Percentiles rank a stretch among this genome's conserved stretches.
Evolutionary conservation across 495 filamentous ascomycete genomes (phyloP).

Genomic region (Tuber borchii): DNA sequence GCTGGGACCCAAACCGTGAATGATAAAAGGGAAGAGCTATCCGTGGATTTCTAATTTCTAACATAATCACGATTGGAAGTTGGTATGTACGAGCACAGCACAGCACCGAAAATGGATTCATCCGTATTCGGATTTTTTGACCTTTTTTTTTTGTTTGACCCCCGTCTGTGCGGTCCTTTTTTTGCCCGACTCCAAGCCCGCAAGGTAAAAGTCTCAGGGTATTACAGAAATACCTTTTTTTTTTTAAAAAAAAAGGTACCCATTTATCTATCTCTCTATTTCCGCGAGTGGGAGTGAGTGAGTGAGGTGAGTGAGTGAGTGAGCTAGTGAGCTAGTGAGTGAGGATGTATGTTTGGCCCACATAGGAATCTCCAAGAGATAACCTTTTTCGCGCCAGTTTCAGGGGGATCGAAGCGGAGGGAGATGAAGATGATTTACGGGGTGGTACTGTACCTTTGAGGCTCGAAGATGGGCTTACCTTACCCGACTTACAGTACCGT

Average conservation of each 20-base stretch:
- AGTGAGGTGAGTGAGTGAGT: too few species aligned
- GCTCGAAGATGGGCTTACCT: neutral
- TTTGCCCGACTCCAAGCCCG: neutral
- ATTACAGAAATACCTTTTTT: neutral
- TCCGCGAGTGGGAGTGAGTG: neutral
- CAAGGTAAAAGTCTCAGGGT: neutral
- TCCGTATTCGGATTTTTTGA: neutral
- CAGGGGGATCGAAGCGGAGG: neutral
- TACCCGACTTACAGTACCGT: neutral
- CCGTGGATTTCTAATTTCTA: neutral
- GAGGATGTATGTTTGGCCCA: neutral
- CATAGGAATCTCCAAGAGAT: constrained; percentile 6
- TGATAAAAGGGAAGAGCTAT: neutral
- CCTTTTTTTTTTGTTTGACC: neutral
- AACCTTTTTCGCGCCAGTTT: neutral
- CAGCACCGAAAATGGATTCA: neutral
- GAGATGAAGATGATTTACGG: neutral
- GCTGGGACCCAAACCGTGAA: neutral
- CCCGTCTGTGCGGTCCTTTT: too few species aligned
- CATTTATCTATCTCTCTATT: neutral
- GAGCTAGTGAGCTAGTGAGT: neutral
- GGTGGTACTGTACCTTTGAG: neutral
- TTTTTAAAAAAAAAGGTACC: neutral
- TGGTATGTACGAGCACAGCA: neutral
- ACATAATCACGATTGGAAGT: neutral